These are phyloP conservation scores for Boletus semigastroideus DNA, from an alignment of 1,284 basidiomycete species.

Conservation along the genomic window DNA sequence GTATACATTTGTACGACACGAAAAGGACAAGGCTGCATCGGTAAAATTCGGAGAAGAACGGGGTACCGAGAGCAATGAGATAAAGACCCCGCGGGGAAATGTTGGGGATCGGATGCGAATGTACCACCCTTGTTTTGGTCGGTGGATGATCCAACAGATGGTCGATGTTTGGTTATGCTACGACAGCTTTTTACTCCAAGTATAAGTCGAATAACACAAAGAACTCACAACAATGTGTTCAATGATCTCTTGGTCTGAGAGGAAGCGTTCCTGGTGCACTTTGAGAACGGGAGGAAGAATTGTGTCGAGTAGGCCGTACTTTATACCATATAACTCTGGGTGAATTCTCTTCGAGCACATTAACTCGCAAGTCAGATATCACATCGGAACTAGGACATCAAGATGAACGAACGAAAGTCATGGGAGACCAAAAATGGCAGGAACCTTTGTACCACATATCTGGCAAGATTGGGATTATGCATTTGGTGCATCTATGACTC, in stretches of 20 bases:
- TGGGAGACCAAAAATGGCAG: not conserved
- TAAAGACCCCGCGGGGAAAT: slow-evolving; percentile 64
- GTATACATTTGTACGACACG: slow-evolving; percentile 53
- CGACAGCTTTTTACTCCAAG: not conserved
- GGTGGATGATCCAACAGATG: slow-evolving; percentile 71
- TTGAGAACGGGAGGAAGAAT: slow-evolving; percentile 8
- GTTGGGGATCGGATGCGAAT: slow-evolving; percentile 66
- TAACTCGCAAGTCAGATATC: slow-evolving; percentile 66
- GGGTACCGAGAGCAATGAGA: slow-evolving; percentile 60
- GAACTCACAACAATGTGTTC: slow-evolving; percentile 66
- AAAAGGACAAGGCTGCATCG: slow-evolving; percentile 62
- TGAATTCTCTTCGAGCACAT: slow-evolving; percentile 58
- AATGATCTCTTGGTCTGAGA: slow-evolving; percentile 70
- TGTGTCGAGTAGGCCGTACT: slow-evolving; percentile 38
- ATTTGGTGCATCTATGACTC: slow-evolving; percentile 17
- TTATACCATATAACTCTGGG: slow-evolving; percentile 72
- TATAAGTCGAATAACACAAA: not conserved
- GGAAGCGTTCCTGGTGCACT: slow-evolving; percentile 61
- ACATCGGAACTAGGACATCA: slow-evolving; percentile 61
- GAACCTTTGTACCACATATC: slow-evolving; percentile 38
- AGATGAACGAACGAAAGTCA: not conserved
- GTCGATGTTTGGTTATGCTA: slow-evolving; percentile 66
- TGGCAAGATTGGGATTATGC: slow-evolving; percentile 30
- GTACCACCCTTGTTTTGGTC: slow-evolving; percentile 78
- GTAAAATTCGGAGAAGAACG: slow-evolving; percentile 52